Evolutionary conservation across 139 green algal genomes (phyloP), one percentile per base, ranked within the genome.

Genomic region (Trebouxia sp.): DNA sequence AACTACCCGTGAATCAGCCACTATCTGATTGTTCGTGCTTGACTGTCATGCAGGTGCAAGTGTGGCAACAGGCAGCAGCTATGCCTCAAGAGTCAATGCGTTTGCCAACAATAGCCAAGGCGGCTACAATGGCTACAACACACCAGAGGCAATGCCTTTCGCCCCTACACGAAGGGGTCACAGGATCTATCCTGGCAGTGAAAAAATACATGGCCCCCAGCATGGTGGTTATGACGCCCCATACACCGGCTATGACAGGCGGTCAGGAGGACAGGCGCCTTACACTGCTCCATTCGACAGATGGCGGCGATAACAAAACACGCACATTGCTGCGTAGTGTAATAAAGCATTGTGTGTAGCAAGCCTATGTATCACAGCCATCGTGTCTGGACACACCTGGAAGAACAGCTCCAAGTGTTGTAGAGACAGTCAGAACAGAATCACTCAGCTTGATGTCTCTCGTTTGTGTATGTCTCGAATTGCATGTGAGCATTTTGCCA

Each of bases 121-220:
- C 14, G 47, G 62, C 35, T 10, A 35, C 9, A 35, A 72, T 45
- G n/a, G 26, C n/a, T 72, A 72, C 1, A 0, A 45, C 62, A 72
- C 32, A 24, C 55, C 55, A 20, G 8, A 12, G 1, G 55, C n/a
- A n/a, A n/a, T 39, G 55, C 55, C 35, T 17, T 39, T 22, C 6
- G 53, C 55, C 35, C 62, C 62, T 10, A 43, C 32, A 35, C 32
- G 32, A 1, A 35, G 32, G 7, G 62, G 62, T 15, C 42, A 72
- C 32, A 14, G 62, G 6, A 28, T 45, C 32, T 72, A 72, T 24
- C 62, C 62, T 72, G 62, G 62, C 62, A 72, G 62, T 14, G 62
- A 72, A n/a, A 72, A 72, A n/a, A 72, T 72, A 9, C 62, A 72
- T 45, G 62, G 62, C 15, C 62, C 62, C 5, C 62, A 72, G 62